Evolutionary conservation across 1,139 yeast species (phyloP), one percentile per base, ranked within the genome.

Genomic region (Starmera stellimalicola): DNA sequence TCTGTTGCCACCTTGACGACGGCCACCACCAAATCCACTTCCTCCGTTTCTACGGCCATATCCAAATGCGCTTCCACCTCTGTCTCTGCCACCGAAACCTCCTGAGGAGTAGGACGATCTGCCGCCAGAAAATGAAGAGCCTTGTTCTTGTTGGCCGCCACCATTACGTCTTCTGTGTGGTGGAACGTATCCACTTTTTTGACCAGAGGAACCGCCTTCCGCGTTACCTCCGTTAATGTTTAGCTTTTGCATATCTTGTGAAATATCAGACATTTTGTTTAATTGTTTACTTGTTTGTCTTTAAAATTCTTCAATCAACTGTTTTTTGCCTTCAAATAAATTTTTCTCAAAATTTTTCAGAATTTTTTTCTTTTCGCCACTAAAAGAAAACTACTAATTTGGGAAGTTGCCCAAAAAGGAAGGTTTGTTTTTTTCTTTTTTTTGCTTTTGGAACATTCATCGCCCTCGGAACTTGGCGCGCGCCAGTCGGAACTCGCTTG

Each of bases 121-220:
- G 39, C 42, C 39, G 35, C 44, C 43, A 33, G 45, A 41, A 15
- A 27, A 10, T n/a, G 23, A 33, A 11, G 22, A 18, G 6, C 7
- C 22, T 15, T 29, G 33, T n/a, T 36, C 33, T 16, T 29, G 18
- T 25, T 42, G 35, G 25, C 27, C 20, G 14, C 37, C 38, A 24
- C 35, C 32, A 34, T 37, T 41, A 44, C 58, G 55, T 47, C 79
- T 68, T 48, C 73, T 65, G 58, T 77, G 85, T 43, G 88, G 88
- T 40, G 88, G 88, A 26, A 78, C 81, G 58, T 79, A 79, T 30
- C 62, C 47, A 20, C 53, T 44, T 29, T 47, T 41, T 40, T 42
- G 38, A 33, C 44, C 18, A 16, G 14, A 6, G 6, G 16, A 50
- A 15, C 42, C 48, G 37, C 47, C 38, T 28, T 45, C 43, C 30